A percentile compares a stretch with the other conserved stretches of the same genome.
These are phyloP conservation scores for Raffaelea ambrosiae DNA, from an alignment of 2,329 filamentous ascomycete species.

Conservation along the genomic window DNA sequence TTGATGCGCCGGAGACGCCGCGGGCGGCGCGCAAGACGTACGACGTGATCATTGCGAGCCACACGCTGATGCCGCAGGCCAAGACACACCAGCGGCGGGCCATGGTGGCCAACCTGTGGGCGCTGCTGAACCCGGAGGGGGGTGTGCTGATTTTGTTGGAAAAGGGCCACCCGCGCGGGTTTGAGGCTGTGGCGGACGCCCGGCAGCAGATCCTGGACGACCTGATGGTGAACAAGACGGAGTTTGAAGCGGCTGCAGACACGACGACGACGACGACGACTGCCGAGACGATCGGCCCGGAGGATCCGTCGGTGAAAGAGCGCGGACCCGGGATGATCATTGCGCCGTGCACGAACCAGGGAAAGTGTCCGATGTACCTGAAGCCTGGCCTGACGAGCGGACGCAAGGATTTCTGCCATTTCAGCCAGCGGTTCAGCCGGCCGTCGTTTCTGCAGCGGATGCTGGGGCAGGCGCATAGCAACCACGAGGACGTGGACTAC, in stretches of 20 bases:
- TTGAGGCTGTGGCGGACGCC: conserved; percentile 83
- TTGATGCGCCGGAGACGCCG: conserved; percentile 48
- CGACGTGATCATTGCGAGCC: conserved; percentile 84
- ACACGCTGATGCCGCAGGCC: conserved; percentile 67
- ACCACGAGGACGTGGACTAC: conserved; percentile 86
- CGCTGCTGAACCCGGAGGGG: conserved; percentile 70
- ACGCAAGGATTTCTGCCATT: conserved; percentile 85
- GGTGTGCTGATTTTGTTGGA: conserved; percentile 83
- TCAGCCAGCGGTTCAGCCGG: conserved; percentile 79
- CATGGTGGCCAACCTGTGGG: conserved; percentile 83
- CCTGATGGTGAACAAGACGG: conserved; percentile 64
- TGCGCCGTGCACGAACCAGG: conserved; percentile 82
- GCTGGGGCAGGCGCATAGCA: conserved; percentile 51
- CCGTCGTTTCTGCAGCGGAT: conserved; percentile 75
- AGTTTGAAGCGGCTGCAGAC: no score
- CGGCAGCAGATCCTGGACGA: conserved; percentile 69
- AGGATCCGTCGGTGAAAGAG: conserved; percentile 11
- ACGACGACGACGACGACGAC: background rate
- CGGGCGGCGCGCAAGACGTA: conserved; percentile 64
- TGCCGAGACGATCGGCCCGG: conserved; percentile 9
- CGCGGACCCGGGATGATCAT: conserved; percentile 57
- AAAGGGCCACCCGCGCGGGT: conserved; percentile 84
- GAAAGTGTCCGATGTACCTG: conserved; percentile 80
- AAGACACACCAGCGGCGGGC: conserved; percentile 71
- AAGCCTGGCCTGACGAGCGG: conserved; percentile 60